Base-by-base conservation (phyloP, 805 yeast genomes). In the Candida qinlingensis region DNA sequence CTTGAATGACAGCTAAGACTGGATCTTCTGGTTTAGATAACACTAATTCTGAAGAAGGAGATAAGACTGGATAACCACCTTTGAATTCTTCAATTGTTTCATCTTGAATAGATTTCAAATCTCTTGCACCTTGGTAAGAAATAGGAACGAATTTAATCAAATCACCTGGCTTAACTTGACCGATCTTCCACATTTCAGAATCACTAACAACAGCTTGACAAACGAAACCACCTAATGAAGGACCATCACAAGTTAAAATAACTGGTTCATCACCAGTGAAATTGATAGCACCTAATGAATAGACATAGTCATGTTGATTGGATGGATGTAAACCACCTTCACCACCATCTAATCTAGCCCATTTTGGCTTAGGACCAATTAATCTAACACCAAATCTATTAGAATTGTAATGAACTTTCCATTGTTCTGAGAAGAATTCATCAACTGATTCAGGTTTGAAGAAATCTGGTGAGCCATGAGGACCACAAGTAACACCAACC, bases 231-330 rank as follows among this genome's bases (percentile, higher is more conserved):
- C 99, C 98, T 49, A 92, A 78, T 9, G 96, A 87, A 39, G 99
- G 98, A 54, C 98, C 98, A 70, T 92, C 99, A 64, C 97, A 88
- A 3, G 98, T 89, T 66, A 92, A 76, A 54, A 92, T 90, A 34
- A 92, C 99, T 1, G 98, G 98, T 68, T 92, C 98, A 69, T 94
- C 98, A 69, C 99, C 99, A 35, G 98, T 94, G 66, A 94, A 94
- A 69, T 94, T 94, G 66, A 92, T 85, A 30, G 99, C 98, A 59
- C 99, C 98, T 46, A 90, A 71, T 1, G 98, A 89, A 66, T 92
- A 92, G 46, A 92, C 98, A 63, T 92, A 94, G 71, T 92, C 99
- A 65, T 92, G 98, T 39, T 96, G 91, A 69, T 92, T 92, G n/a
- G 97, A 90, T 44, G 99, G 99, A 72, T 92, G 99, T 62, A 92